Base-by-base conservation (phyloP, 345 rosid genomes). In the Gossypium rotundifolium region DNA sequence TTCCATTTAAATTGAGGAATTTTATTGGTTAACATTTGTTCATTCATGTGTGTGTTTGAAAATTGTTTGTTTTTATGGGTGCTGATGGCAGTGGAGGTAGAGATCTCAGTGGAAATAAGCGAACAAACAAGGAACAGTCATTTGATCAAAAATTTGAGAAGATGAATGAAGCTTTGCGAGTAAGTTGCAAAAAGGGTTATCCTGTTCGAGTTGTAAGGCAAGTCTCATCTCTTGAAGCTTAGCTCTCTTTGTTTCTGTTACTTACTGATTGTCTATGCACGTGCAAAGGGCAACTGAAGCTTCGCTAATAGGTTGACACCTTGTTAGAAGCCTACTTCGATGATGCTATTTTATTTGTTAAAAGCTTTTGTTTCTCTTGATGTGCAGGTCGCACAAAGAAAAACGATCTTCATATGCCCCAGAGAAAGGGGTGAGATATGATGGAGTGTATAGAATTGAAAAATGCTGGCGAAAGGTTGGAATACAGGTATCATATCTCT, bases 141-240 rank as follows among this genome's bases (percentile, higher is more conserved):
- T 87, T 81, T 69, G 90, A 88, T 72, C 92, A 90, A 73, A 79
- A 71, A 18, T 87, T 88, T 60, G 84, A 84, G 3, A 82, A 83
- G 69, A 2, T 13, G 57, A 88, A 90, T 13, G 87, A 85, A 79
- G 86, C 92, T 49, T 63, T 90, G 11, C 79, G 85, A 72, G 58
- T 90, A 46, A 90, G 95, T 69, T 90, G 92, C 79, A 80, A 42
- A 59, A 84, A 84, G 64, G 92, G 95, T 25, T 85, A 88, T 74
- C 91, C 95, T 11, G 91, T 90, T 48, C 82, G 90, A 48, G 95
- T 88, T 7, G 87, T 85, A n/a, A 83, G 92, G 91, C 80, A 73
- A 76, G 77, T 77, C 53, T 58, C 11, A 73, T 61, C 25, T 33
- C n/a, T 53, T 45, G 54, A 78, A 60, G 38, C 14, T 33, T 63